phyloP scores from a whole-genome alignment of 2,329 filamentous ascomycete genomes.

The Coniochaeta hoffmannii region DNA sequence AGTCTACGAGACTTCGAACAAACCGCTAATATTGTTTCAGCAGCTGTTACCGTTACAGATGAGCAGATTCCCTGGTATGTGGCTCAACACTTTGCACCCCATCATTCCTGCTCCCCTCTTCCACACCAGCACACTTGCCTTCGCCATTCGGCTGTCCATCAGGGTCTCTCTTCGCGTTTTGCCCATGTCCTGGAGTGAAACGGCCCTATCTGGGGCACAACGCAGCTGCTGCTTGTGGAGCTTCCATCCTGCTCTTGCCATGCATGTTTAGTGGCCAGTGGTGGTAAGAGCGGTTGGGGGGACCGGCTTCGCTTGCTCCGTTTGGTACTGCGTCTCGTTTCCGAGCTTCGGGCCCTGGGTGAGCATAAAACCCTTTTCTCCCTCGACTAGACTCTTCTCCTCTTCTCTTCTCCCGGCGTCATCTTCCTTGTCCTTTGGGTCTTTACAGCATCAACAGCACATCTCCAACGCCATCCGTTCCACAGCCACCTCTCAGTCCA shows the following conservation, averaged over 20 bases:
- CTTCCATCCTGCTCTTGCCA: not conserved
- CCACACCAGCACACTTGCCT: not conserved
- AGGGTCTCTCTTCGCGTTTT: not conserved
- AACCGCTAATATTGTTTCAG: not conserved
- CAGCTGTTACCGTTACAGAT: not conserved
- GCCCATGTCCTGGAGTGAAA: not conserved
- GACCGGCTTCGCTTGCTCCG: not conserved
- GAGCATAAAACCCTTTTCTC: not conserved
- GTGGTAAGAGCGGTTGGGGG: not conserved
- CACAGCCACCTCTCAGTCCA: slow-evolving; percentile 38
- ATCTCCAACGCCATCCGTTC: slow-evolving; percentile 23
- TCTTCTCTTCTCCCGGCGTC: slow-evolving; percentile 13
- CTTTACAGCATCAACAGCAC: slow-evolving; percentile 39
- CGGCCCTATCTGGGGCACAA: not conserved
- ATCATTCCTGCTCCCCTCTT: not conserved
- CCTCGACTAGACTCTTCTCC: slow-evolving; percentile 11
- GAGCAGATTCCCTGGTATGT: not conserved
- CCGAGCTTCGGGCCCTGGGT: not conserved
- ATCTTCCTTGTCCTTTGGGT: slow-evolving; percentile 19
- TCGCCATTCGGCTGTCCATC: not conserved
- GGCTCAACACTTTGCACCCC: not conserved
- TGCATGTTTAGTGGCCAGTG: not conserved
- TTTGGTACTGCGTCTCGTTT: not conserved
- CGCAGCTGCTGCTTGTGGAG: not conserved
- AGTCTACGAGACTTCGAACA: not conserved